Conservation (phyloP, 495 filamentous ascomycete species). For the Copromyces sp. region DNA sequence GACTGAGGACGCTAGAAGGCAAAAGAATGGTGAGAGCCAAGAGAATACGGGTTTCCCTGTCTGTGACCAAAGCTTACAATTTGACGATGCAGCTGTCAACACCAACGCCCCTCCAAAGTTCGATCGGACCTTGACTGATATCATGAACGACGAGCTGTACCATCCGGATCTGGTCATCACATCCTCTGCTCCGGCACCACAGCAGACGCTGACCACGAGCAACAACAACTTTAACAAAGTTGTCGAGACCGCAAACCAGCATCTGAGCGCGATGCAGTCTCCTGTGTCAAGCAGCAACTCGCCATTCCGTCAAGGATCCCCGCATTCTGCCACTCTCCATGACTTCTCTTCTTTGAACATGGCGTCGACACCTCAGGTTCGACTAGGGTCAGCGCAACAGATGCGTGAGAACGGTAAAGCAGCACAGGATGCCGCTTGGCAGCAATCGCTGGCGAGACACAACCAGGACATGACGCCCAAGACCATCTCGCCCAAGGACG, state of each 20-base stretch:
- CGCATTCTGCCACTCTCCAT: slow-evolving; percentile 44
- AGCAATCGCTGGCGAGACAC: slow-evolving; percentile 39
- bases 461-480: slow-evolving; percentile 49
- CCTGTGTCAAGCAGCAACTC: slow-evolving; percentile 55
- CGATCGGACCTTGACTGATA: slow-evolving; percentile 75
- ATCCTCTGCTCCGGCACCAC: slow-evolving; percentile 37
- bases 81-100: slow-evolving; percentile 36
- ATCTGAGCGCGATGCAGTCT: slow-evolving; percentile 46
- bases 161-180: slow-evolving; percentile 52
- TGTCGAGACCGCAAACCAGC: slow-evolving; percentile 37
- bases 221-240: slow-evolving; percentile 55
- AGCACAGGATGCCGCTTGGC: slow-evolving; percentile 46
- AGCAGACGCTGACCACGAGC: slow-evolving; percentile 41
- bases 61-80: slow-evolving; percentile 29
- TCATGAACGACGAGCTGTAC: slow-evolving; percentile 78
- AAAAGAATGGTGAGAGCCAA: slow-evolving; percentile 36
- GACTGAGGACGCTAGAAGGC: slow-evolving; percentile 36
- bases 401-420: slow-evolving; percentile 50
- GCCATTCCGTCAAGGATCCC: slow-evolving; percentile 72
- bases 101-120: slow-evolving; percentile 56
- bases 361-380: slow-evolving; percentile 24
- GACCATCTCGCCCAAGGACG: slow-evolving; percentile 95
- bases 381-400: slow-evolving; percentile 47
- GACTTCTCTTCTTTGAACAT: slow-evolving; percentile 26
- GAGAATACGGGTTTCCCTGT: slow-evolving; percentile 42